These are phyloP conservation scores for Cytospora piceae DNA, from an alignment of 2,329 filamentous ascomycete species.

Conservation along the genomic window DNA sequence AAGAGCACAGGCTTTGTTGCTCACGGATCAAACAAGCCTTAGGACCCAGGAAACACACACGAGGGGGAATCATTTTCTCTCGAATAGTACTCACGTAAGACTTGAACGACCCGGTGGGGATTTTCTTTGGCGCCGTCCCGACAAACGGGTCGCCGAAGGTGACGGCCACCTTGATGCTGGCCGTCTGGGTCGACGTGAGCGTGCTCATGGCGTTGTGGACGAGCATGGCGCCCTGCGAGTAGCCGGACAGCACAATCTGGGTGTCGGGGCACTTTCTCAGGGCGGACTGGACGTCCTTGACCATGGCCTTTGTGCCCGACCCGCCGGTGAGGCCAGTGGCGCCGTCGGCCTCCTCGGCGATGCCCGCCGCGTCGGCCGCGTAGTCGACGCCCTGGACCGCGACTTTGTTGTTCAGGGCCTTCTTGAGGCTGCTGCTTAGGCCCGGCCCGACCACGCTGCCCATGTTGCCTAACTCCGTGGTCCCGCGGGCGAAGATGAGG, in stretches of 20 bases:
- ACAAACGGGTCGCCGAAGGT: constrained; percentile 37
- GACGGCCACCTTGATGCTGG: constrained; percentile 34
- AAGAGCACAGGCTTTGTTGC: no score
- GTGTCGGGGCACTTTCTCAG: constrained; percentile 44
- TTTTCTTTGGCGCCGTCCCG: constrained; percentile 12
- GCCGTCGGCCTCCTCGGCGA: constrained; percentile 31
- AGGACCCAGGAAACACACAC: no score
- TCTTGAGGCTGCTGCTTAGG: constrained; percentile 31
- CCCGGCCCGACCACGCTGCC: constrained; percentile 36
- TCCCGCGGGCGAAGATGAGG: constrained; percentile 38
- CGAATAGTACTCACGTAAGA: constrained; percentile 10
- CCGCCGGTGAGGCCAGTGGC: constrained; percentile 29
- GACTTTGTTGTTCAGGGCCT: constrained; percentile 27
- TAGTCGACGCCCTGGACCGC: constrained; percentile 37
- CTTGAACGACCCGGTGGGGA: constrained; percentile 17
- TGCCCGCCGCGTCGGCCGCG: constrained; percentile 33
- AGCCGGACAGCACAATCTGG: constrained; percentile 48
- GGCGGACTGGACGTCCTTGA: constrained; percentile 35
- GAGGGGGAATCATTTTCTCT: no score
- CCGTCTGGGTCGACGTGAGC: constrained; percentile 22
- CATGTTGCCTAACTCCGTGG: constrained; percentile 35
- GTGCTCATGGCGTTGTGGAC: constrained; percentile 37
- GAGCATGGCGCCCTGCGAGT: constrained; percentile 39
- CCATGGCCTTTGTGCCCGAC: constrained; percentile 56
- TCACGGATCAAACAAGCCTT: no score